Base-by-base conservation (phyloP, 2,329 filamentous ascomycete species). In the Phialophora tarda region DNA sequence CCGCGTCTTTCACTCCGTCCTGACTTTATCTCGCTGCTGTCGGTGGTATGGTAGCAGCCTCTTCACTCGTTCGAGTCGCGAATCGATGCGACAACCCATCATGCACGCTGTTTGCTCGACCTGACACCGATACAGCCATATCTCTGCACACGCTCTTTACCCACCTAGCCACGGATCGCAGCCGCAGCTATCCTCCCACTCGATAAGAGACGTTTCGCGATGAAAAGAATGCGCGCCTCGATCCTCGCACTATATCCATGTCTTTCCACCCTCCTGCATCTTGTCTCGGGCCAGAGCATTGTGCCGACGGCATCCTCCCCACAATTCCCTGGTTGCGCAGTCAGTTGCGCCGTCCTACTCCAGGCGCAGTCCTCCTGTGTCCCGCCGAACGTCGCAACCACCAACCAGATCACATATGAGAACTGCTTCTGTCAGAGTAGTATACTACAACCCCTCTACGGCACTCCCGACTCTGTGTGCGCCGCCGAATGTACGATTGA, bases 361-460 rank as follows among this genome's bases (percentile, higher is more conserved):
- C 85, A 91, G 77, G 91, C 90, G 65, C 91, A 93, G 74, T 85
- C 84, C 54, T 86, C 82, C 68, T 96, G 92, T 77, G 84, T 89
- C 1, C 89, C 89, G 3, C 78, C 81, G 10, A 85, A 85, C 3
- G 81, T 78, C 3, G 77, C 84, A 4, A 76, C 78, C 6, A 82
- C 83, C 58, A 81, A 83, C 56, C 76, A 83, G 48, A 74, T 77
- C 23, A 84, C 82, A 51, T 91, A 90, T 76, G 82, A 86, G 59
- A 81, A 83, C 41, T 96, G 92, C 79, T 93, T 96, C 80, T 96
- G 92, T 80, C 80, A 83, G 72, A 87, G 89, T 58, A 70, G 82
- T 12, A 80, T 83, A 24, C 83, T 95, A 2, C 79, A 82, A 3
- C 77, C 82, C 8, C 87, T 92, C 63, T 84, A 85, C 34, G 79